phyloP scores from a whole-genome alignment of 169 alveolate species.

The Pseudocohnilembus persalinus region DNA sequence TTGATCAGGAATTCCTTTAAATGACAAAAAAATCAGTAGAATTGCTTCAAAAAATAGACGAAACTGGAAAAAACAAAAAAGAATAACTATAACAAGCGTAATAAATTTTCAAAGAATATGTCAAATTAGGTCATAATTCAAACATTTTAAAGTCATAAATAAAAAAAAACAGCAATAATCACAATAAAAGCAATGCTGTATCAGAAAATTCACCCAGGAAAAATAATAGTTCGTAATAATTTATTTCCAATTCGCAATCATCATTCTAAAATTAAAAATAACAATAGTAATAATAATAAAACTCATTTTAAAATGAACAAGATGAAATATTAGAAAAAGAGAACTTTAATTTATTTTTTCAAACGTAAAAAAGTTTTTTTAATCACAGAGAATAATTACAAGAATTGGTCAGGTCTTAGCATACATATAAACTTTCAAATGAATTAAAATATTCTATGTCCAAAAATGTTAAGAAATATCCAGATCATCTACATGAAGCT shows the following conservation, averaged over 20 bases:
- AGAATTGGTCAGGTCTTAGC: conserved; percentile 12
- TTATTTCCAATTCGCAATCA: background rate
- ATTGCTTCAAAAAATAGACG: background rate
- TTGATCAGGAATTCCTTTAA: background rate
- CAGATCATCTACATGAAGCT: conserved; percentile 20
- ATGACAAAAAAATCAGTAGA: background rate
- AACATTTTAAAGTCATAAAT: background rate
- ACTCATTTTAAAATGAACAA: background rate
- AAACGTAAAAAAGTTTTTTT: conserved; percentile 7
- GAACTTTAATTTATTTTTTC: background rate
- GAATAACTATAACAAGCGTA: background rate
- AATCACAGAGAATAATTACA: conserved; percentile 6
- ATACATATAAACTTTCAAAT: conserved; percentile 2
- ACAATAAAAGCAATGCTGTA: background rate
- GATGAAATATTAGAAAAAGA: background rate
- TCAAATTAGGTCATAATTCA: background rate
- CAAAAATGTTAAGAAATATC: conserved; percentile 4
- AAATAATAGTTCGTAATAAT: background rate
- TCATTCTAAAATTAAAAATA: no score
- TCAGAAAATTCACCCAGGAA: background rate
- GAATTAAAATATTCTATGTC: conserved; percentile 22
- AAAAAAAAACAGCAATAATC: background rate
- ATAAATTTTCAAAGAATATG: background rate
- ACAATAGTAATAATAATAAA: background rate
- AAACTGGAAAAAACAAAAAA: background rate